Conservation (phyloP, 73 alveolate genomes). For the Symbiodinium natans region DNA sequence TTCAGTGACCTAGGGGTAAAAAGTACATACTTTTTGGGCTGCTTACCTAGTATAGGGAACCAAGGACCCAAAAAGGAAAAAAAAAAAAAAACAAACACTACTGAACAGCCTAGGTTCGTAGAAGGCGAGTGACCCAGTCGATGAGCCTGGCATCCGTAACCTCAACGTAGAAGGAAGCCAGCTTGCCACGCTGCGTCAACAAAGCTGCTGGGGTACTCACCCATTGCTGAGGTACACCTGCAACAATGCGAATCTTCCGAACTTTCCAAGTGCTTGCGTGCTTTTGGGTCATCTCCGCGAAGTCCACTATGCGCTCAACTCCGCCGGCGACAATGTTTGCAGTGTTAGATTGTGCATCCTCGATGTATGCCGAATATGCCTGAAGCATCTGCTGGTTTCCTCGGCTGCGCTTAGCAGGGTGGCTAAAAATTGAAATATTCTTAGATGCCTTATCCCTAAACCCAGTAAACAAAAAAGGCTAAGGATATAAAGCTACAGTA, state of each 20-base stretch:
- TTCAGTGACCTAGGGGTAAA: too few species aligned
- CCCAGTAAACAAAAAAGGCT: background rate
- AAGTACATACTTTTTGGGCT: background rate
- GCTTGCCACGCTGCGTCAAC: background rate
- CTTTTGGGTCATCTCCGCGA: background rate
- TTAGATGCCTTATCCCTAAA: too few species aligned
- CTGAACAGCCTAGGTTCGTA: too few species aligned
- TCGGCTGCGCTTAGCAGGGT: too few species aligned
- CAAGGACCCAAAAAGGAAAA: too few species aligned
- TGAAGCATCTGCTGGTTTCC: constrained; percentile 28
- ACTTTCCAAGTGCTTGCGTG: background rate
- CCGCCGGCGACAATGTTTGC: constrained; percentile 36
- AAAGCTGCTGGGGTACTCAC: background rate
- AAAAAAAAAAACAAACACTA: background rate
- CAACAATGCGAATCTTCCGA: background rate
- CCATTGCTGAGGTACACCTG: constrained; percentile 31
- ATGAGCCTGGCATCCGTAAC: background rate
- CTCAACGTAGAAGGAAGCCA: constrained; percentile 12
- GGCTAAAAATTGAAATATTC: too few species aligned
- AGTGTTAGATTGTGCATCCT: background rate
- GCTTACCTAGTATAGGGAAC: too few species aligned
- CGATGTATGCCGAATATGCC: background rate
- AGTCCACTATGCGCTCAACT: constrained; percentile 16
- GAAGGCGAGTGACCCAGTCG: too few species aligned
- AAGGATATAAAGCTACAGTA: too few species aligned